Conservation (phyloP, 192 early-diverging fungal genomes). For the Dispira simplex region DNA sequence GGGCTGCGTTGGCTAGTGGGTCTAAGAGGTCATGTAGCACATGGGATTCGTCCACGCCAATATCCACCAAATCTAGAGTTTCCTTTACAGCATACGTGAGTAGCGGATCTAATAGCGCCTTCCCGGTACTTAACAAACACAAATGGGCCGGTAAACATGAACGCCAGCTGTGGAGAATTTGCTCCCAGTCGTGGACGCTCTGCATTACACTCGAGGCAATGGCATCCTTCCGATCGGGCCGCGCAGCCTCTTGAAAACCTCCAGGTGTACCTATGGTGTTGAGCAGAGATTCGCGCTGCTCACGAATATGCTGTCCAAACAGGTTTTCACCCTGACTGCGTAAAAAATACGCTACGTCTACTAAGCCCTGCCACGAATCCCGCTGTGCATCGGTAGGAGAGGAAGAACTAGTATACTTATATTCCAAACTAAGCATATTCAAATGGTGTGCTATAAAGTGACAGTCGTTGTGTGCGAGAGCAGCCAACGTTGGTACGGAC, state of each 20-base stretch:
- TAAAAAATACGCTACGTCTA: neutral
- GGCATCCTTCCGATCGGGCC: neutral
- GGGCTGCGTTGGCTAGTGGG: neutral
- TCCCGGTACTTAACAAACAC: neutral
- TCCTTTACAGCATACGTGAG: neutral
- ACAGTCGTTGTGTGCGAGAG: constrained; percentile 5
- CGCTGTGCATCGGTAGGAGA: neutral
- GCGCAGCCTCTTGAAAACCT: constrained; percentile 7
- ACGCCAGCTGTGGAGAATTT: neutral
- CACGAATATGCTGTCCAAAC: neutral
- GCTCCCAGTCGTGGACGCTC: neutral
- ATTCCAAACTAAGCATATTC: neutral
- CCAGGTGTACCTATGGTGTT: neutral
- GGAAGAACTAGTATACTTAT: neutral
- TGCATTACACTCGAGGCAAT: neutral
- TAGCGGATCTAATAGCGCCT: neutral
- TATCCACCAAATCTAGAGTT: constrained; percentile 8
- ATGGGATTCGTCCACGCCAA: constrained; percentile 9
- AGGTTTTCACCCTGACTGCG: neutral
- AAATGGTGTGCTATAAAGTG: constrained; percentile 7
- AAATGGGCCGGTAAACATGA: constrained; percentile 5
- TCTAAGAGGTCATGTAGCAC: neutral
- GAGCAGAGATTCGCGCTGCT: neutral
- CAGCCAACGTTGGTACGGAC: neutral
- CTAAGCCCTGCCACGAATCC: neutral